A percentile compares a stretch with the other conserved stretches of the same genome.
phyloP scores from a whole-genome alignment of 306 rosid genomes.

The Carpinus viminea region DNA sequence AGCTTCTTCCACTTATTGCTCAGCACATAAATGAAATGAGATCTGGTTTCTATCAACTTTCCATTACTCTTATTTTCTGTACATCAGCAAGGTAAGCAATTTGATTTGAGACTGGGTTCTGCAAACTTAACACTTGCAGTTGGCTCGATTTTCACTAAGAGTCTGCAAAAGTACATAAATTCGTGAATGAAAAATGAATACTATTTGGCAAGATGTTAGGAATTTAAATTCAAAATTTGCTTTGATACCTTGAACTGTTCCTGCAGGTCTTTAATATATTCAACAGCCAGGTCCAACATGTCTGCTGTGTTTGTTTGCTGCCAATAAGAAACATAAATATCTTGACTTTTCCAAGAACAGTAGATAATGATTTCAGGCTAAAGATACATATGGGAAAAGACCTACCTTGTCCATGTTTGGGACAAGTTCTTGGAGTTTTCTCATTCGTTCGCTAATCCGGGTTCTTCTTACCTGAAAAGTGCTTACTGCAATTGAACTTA shows the following conservation, averaged over 20 bases:
- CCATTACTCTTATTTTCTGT: constrained; percentile 24
- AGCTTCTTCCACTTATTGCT: constrained; percentile 36
- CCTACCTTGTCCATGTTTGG: constrained; percentile 97
- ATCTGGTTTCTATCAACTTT: constrained; percentile 28
- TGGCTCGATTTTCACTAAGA: constrained; percentile 65
- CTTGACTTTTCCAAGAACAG: constrained; percentile 17
- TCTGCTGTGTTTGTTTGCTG: constrained; percentile 99
- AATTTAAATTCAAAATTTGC: constrained; percentile 11
- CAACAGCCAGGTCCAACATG: constrained; percentile 96
- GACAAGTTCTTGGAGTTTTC: constrained; percentile 92
- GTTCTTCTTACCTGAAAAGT: constrained; percentile 79
- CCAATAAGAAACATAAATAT: constrained; percentile 24
- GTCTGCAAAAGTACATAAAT: constrained; percentile 41
- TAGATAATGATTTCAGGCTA: neutral
- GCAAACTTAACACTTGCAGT: constrained; percentile 69
- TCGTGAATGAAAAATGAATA: neutral
- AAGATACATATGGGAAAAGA: neutral
- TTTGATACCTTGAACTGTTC: constrained; percentile 72
- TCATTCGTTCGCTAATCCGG: constrained; percentile 90
- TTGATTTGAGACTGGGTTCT: constrained; percentile 49
- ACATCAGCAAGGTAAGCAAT: constrained; percentile 45
- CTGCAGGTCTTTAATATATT: constrained; percentile 88
- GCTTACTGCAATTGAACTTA: neutral
- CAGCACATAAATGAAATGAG: constrained; percentile 19
- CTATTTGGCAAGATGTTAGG: neutral